phyloP scores from a whole-genome alignment of 768 basidiomycete species.

The Boletus pseudo-olivaceus region DNA sequence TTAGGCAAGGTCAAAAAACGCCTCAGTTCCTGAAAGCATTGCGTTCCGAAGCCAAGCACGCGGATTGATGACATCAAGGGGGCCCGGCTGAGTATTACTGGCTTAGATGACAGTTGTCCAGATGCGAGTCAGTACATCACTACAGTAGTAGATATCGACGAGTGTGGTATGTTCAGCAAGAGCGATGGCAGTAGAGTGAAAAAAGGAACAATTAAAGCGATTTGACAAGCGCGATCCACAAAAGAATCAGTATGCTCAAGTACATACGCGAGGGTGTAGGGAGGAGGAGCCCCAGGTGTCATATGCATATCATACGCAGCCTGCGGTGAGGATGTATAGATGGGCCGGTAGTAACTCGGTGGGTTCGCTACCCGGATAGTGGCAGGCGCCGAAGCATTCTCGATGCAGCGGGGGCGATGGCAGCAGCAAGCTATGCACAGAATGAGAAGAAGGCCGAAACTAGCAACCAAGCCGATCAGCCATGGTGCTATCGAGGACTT shows the following conservation, averaged over 20 bases:
- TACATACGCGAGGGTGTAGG: too few species aligned
- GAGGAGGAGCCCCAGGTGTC: constrained; percentile 4
- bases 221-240: neutral
- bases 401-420: constrained; percentile 13
- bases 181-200: neutral
- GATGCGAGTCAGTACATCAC: neutral
- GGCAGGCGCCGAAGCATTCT: neutral
- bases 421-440: constrained; percentile 5
- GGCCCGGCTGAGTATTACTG: neutral
- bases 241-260: too few species aligned
- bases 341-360: too few species aligned
- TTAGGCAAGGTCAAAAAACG: constrained; percentile 46
- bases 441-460: constrained; percentile 6
- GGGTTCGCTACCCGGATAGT: too few species aligned
- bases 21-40: constrained; percentile 37
- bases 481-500: neutral
- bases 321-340: too few species aligned
- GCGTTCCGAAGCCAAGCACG: neutral
- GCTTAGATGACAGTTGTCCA: neutral
- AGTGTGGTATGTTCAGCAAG: neutral
- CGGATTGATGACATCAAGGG: neutral
- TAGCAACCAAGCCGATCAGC: constrained; percentile 18
- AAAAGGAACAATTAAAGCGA: neutral
- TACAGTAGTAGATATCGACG: neutral
- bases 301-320: too few species aligned